Evolutionary conservation across 1,284 basidiomycete species (phyloP), one percentile per base, ranked within the genome.

Genomic region (Entoloma clypeatum): DNA sequence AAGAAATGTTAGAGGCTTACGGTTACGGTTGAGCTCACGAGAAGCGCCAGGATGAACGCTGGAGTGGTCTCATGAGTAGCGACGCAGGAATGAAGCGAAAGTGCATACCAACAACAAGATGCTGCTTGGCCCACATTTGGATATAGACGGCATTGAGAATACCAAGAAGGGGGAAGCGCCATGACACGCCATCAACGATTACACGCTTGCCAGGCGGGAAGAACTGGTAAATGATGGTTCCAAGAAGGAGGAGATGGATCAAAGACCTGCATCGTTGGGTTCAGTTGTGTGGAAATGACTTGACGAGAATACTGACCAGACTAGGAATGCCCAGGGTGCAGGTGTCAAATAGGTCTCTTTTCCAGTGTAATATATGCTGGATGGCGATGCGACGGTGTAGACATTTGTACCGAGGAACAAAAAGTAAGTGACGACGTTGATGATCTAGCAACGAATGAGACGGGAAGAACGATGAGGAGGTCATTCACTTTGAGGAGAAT

Each of bases 331-430:
- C 81, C 88, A 95, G 22, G 85, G 81, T 16, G 89, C 88, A 23
- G 93, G 92, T 1, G 92, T 94, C 46, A 96, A 68, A 62, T 92
- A 96, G 5, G 92, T 94, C 54, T 86, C 79, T 61, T 87, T 88
- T 37, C 75, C 79, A 47, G 69, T 63, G 58, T 71, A 77, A 65
- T 87, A 87, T 38, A 81, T 74, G 54, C 78, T 79, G 31, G 75
- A 70, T 0, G 85, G 84, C 0, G 79, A 75, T 2, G 89, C 80
- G 47, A 92, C 76, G 31, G 81, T 82, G 72, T 93, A 95, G 41
- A 92, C 74, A 64, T 94, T 94, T 47, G 83, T 86, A 25, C 89
- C 86, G n/a, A 92, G 71, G 71, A 93, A 90, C 52, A 86, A 65
- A 54, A 88, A 69, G 59, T 88, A 91, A 31, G 81, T 77, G 39